phyloP scores from a whole-genome alignment of 768 basidiomycete species.

The Mycena galericulata region DNA sequence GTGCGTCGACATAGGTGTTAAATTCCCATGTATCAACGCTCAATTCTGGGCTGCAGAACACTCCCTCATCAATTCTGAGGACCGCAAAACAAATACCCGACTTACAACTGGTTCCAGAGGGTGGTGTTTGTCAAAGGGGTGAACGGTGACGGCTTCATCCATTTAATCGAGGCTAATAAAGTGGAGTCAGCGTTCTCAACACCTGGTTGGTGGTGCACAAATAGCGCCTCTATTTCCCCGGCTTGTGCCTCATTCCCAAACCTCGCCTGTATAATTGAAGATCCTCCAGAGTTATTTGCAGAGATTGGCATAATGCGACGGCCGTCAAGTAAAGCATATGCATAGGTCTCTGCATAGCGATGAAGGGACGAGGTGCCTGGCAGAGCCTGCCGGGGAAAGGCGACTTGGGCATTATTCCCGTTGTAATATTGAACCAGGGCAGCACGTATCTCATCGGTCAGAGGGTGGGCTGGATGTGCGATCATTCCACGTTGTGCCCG shows the following conservation, averaged over 20 bases:
- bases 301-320: constrained; percentile 28
- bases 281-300: constrained; percentile 17
- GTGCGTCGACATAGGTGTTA: constrained; percentile 19
- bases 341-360: background rate
- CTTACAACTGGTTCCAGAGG: constrained; percentile 36
- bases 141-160: constrained; percentile 1
- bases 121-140: constrained; percentile 15
- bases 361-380: background rate
- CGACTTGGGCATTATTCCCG: background rate
- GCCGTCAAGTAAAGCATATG: constrained; percentile 33
- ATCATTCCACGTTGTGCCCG: background rate
- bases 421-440: constrained; percentile 24
- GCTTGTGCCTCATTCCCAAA: background rate
- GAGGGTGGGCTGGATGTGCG: background rate
- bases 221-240: constrained; percentile 31
- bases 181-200: background rate
- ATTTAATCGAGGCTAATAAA: background rate
- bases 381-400: background rate
- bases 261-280: constrained; percentile 28
- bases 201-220: constrained; percentile 33
- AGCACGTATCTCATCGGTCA: background rate
- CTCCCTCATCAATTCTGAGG: background rate
- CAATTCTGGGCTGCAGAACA: constrained; percentile 34
- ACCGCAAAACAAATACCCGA: background rate
- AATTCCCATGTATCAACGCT: constrained; percentile 35